Conservation (phyloP, 2,329 filamentous ascomycete species). For the Xylariaceae sp. region DNA sequence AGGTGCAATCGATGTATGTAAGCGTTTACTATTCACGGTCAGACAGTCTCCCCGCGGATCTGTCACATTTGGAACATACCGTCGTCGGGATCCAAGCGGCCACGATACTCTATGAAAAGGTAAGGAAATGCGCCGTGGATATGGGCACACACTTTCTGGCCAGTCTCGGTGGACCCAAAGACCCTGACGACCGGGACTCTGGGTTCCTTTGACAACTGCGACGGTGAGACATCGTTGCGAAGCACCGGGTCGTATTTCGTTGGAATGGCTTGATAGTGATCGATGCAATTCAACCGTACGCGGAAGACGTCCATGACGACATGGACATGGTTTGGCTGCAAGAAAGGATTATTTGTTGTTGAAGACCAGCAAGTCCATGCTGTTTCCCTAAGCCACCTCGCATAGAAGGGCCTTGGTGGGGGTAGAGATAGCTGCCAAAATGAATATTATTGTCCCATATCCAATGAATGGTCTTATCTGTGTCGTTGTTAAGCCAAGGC, state of each 20-base stretch:
- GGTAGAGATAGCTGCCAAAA: too few species aligned
- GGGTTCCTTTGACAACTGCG: slow-evolving; percentile 56
- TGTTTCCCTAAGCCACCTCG: too few species aligned
- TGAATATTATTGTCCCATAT: too few species aligned
- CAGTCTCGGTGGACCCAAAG: slow-evolving; percentile 89
- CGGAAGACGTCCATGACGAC: slow-evolving; percentile 66
- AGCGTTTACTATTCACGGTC: slow-evolving; percentile 51
- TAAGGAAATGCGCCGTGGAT: slow-evolving; percentile 95
- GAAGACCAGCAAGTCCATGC: slow-evolving; percentile 3
- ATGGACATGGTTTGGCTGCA: slow-evolving; percentile 13
- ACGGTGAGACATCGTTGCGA: slow-evolving; percentile 56
- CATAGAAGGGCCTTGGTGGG: too few species aligned
- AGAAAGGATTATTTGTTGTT: too few species aligned
- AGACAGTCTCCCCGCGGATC: too few species aligned
- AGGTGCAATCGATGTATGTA: slow-evolving; percentile 75
- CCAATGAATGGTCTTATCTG: too few species aligned
- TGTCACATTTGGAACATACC: too few species aligned
- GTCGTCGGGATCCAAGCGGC: slow-evolving; percentile 58
- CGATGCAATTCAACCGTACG: slow-evolving; percentile 90
- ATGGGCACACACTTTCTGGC: slow-evolving; percentile 93
- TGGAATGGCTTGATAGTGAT: slow-evolving; percentile 81
- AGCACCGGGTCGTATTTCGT: slow-evolving; percentile 77
- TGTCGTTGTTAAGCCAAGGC: too few species aligned
- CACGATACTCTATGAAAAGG: slow-evolving; percentile 82
- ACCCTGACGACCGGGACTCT: slow-evolving; percentile 82